Base-by-base conservation (phyloP, 2,329 filamentous ascomycete species). In the Phialophora chinensis region DNA sequence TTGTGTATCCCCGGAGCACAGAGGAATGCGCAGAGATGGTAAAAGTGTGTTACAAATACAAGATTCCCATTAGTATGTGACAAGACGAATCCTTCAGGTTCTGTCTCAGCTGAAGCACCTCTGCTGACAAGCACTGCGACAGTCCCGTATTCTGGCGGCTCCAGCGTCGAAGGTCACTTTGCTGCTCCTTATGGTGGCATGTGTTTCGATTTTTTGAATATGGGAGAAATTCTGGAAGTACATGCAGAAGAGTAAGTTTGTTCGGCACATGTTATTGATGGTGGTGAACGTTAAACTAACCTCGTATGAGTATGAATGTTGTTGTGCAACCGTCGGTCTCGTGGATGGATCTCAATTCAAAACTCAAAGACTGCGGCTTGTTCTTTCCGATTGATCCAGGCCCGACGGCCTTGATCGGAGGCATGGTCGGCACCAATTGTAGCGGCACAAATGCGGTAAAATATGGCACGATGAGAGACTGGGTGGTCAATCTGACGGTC, bases 361-460 rank as follows among this genome's bases (percentile, higher is more conserved):
- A 88, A 55, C 88, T 90, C 74, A 87, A 90, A 78, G 83, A 86
- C 49, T 88, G 86, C 4, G 91, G 91, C 0, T 85, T 97, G 1
- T 97, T 97, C 80, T 96, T 97, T 75, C 93, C 93, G 0, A 88
- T 96, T 14, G 93, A 97, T 74, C 93, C 93, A 14, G 91, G 91
- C 76, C 89, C 89, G 33, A 83, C 81, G 0, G 85, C 85, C 0
- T 79, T 80, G 68, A 79, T 87, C 23, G 86, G 85, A 1, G 85
- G 85, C 4, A 87, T 87, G 85, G 79, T 91, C 2, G 86, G 87
- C 0, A 91, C 89, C 0, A 89, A 89, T 60, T 91, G 89, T 77
- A 87, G 81, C 63, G 85, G 85, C 0, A 87, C 85, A 0, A 86
- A 87, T 71, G 84, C 85, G 1, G 80, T 85, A 62, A 80, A 88